Evolutionary conservation across 257 asterid genomes (phyloP), one percentile per base, ranked within the genome.

Genomic region (Gentiana dahurica): DNA sequence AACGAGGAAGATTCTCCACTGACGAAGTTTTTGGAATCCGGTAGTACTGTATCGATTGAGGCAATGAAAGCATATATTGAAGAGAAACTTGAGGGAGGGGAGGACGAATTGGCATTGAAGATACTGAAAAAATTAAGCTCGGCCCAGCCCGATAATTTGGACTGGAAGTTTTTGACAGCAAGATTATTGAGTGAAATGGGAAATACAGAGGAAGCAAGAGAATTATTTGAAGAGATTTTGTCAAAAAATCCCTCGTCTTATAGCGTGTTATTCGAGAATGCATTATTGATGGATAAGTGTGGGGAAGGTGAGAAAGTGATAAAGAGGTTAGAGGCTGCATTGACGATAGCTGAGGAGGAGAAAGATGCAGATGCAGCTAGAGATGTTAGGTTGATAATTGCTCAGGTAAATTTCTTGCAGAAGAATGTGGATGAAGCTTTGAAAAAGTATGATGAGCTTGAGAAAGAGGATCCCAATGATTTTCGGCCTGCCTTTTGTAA

Each of bases 401-500:
- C 96, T 57, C 96, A 90, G 55, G 69, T 87, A 64, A 87, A 75
- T 71, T 87, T 84, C 70, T 79, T 90, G 69, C 96, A 79, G 61
- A 84, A 80, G 85, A 79, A 82, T 51, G 84, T 84, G 48, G 97
- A 84, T 44, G 95, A 78, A 57, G 97, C 97, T 1, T 65, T 89
- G 75, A 66, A 44, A 69, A 86, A 78, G 53, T 89, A 79, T n/a
- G 97, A 87, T 2, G 87, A 74, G 70, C 84, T 90, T 12, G 78
- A 57, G 49, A 77, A 59, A 53, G 96, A 90, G 71, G 96, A 84
- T 57, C 89, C 94, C 0, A 72, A 81, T 34, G 96, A 90, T 80
- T 90, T 86, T 58, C 77, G 96, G 69, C 94, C 97, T 0, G 84
- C 79, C 63, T 90, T 90, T 52, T 90, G 96, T 51, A 90, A 81